phyloP scores from a whole-genome alignment of 2,329 filamentous ascomycete genomes.

The Penicillium paneum region DNA sequence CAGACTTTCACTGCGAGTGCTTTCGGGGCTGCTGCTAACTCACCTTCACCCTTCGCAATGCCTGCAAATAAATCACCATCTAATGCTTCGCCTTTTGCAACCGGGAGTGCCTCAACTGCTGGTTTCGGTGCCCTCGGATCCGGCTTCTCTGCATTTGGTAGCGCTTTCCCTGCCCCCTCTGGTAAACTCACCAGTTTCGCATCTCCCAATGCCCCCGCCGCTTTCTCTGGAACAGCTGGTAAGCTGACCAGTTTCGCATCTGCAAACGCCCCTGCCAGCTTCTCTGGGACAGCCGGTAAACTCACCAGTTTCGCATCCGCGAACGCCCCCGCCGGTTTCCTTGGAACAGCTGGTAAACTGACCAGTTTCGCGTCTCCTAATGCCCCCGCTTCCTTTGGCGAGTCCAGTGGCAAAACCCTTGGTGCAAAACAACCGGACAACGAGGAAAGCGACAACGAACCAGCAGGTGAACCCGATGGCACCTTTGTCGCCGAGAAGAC shows the following conservation, averaged over 20 bases:
- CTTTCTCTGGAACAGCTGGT: slow-evolving; percentile 38
- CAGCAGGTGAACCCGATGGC: slow-evolving; percentile 48
- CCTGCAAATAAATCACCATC: slow-evolving; percentile 10
- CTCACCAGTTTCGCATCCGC: slow-evolving; percentile 70
- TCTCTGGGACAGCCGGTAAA: slow-evolving; percentile 42
- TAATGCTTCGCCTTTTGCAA: slow-evolving; percentile 41
- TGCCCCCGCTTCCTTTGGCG: slow-evolving; percentile 46
- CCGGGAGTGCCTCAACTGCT: slow-evolving; percentile 40
- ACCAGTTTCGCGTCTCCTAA: slow-evolving; percentile 67
- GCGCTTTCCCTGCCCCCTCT: slow-evolving; percentile 27
- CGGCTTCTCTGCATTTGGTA: slow-evolving; percentile 40
- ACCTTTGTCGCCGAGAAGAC: slow-evolving; percentile 48
- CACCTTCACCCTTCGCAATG: slow-evolving; percentile 1
- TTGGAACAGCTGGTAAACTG: slow-evolving; percentile 48
- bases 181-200: slow-evolving; percentile 66
- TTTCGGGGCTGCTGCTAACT: slow-evolving; percentile 41
- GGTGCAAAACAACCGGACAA: slow-evolving; percentile 63
- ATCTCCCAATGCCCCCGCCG: slow-evolving; percentile 51
- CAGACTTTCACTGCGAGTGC: slow-evolving; percentile 36
- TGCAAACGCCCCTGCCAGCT: slow-evolving; percentile 45
- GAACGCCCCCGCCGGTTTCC: slow-evolving; percentile 39
- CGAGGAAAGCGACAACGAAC: slow-evolving; percentile 47
- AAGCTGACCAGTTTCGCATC: slow-evolving; percentile 68
- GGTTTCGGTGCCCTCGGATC: slow-evolving; percentile 38
- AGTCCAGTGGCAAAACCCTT: slow-evolving; percentile 59